Evolutionary conservation across 108 stramenopile genomes (phyloP), one percentile per base, ranked within the genome.

Genomic region (Nannochloropsis gaditana): DNA sequence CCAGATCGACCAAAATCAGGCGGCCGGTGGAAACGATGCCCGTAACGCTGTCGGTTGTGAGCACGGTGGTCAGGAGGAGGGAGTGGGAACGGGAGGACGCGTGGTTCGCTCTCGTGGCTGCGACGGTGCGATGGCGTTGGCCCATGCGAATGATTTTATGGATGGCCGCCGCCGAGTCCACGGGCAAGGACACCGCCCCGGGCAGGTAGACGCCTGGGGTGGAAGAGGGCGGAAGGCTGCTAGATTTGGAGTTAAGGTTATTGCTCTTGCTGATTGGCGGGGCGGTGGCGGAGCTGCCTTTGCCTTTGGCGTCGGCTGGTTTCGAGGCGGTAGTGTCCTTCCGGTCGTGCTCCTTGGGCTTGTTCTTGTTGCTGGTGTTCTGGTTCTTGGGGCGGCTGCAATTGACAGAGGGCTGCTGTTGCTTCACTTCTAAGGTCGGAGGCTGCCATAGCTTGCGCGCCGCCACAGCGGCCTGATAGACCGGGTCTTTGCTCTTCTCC

Each of bases 1-100:
- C 95, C 42, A 95, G 87, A 86, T 95, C 95, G 15, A 95, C 94
- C 83, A 95, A 89, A 42, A 92, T 93, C 31, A 95, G 88, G 80
- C 92, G 93, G 43, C 94, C 94, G 21, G 79, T 83, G 11, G 90
- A 82, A 47, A 85, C 73, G 9, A 82, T 73, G 21, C 91, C 91
- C 41, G 84, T 93, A 44, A 50, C 59, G 15, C 3, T 84, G 86
- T 93, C 91, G 15, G 87, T 87, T 21, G 92, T 44, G 9, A 83
- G 50, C 9, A 92, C 79, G 11, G 90, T 82, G 83, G 94, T 85
- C 2, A 90, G 83, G 5, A 92, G 80, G 79, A 95, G 87, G 82
- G 90, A 86, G 83, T 95, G 94, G 42, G 91, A 91, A 41, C 94
- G 92, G 43, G 91, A 92, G 42, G 86, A 88, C 19, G 92, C 92